A percentile compares a stretch with the other conserved stretches of the same genome.
phyloP scores from a whole-genome alignment of 2,329 filamentous ascomycete genomes.

The Zarea fungicola region DNA sequence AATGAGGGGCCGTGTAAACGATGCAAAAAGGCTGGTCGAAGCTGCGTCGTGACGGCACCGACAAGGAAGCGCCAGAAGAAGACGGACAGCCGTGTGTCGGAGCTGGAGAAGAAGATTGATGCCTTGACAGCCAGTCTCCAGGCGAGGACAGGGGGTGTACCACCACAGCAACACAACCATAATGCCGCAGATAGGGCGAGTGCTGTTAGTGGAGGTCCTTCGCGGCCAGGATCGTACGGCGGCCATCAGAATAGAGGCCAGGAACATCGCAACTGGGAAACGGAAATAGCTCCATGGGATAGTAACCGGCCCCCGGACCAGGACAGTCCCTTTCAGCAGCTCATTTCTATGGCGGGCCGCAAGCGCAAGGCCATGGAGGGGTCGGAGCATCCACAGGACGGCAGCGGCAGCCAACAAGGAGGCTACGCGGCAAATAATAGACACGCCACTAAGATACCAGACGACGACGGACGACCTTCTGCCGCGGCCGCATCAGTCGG shows the following conservation, averaged over 20 bases:
- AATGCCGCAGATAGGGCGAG: too few relatives aligned
- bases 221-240: not conserved
- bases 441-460: not conserved
- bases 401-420: slow-evolving; percentile 12
- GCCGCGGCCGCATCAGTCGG: slow-evolving; percentile 10
- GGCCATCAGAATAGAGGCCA: not conserved
- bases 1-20: slow-evolving; percentile 63
- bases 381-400: slow-evolving; percentile 1
- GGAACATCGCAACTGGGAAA: slow-evolving; percentile 7
- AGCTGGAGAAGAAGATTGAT: slow-evolving; percentile 91
- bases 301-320: not conserved
- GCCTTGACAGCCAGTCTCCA: slow-evolving; percentile 76
- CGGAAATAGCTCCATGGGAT: slow-evolving; percentile 3
- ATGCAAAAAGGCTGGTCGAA: slow-evolving; percentile 73
- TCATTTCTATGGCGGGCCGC: slow-evolving; percentile 18
- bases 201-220: too few relatives aligned
- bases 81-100: slow-evolving; percentile 81
- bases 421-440: not conserved
- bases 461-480: slow-evolving; percentile 9
- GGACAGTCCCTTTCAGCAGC: slow-evolving; percentile 11
- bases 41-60: slow-evolving; percentile 71
- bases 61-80: slow-evolving; percentile 82
- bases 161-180: too few relatives aligned
- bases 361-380: slow-evolving; percentile 25
- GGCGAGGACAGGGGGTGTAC: slow-evolving; percentile 34